Base-by-base conservation (phyloP, 371 early-diverging fungal species). In the Funneliformis caledonium region DNA sequence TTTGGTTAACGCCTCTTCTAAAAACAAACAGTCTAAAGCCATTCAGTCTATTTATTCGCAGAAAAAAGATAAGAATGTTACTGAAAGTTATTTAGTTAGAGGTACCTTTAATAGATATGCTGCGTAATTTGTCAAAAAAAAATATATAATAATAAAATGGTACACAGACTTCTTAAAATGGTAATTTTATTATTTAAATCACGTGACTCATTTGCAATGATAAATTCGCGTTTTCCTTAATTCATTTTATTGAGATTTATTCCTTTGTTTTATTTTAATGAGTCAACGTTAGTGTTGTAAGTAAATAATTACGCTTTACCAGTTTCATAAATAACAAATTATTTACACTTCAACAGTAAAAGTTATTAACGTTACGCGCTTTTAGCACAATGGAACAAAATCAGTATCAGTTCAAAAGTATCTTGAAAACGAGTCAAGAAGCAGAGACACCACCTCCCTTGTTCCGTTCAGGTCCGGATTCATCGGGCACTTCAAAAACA, bases 81-180 rank as follows among this genome's bases (percentile, higher is more conserved):
- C 47, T 26, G 56, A 79, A 26, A 82, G 79, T 74, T 82, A 78
- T 79, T 78, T 82, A 72, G 79, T 78, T 50, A 69, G 73, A 72
- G 82, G 82, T 33, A 82, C 82, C n/a, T 82, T 82, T 52, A 82
- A 82, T 73, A 37, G 82, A 33, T 82, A 82, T 69, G 78, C 82
- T 67, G 78, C 78, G 8, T 67, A 48, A 84, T 56, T 26, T 56
- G 52, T 16, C 37, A 37, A 37, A 37, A 37, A 37, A 37, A 26
- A 2, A 0, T 3, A 37, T 37, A 37, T 37, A 37, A 2, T 37
- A 37, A 37, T 37, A 37, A 37, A 37, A 37, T 37, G 37, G 37
- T 37, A 37, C 37, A 37, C 37, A 37, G 37, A 37, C 37, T 37
- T 37, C 37, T 37, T 2, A 37, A 37, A 37, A 37, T 37, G 37